Base-by-base conservation (phyloP, 805 yeast genomes). In the Candida qinlingensis region DNA sequence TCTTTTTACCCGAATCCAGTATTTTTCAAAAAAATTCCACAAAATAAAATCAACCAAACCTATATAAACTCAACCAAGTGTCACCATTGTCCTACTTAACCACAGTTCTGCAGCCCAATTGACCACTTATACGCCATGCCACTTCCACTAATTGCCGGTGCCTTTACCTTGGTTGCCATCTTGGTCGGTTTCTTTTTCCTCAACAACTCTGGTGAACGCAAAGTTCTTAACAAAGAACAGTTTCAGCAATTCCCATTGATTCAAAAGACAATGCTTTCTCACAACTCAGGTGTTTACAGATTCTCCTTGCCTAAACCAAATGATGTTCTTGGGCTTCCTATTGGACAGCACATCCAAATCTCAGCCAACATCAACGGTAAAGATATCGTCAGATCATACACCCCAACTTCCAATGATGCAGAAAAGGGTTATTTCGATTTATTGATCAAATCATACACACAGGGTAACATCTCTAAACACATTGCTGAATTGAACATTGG, bases 321-420 rank as follows among this genome's bases (percentile, higher is more conserved):
- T 45, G 90, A 87, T 63, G 73, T 81, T 41, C 76, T 92, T 53
- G 97, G 97, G 8, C 76, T 92, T 55, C 97, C 97, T 48, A 84
- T 88, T 61, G 98, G 98, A 46, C 97, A 92, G 71, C 97, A 92
- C 66, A 84, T 92, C 63, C 79, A 89, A 41, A 81, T 91, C 58
- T 79, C 80, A 25, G 92, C 95, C 19, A 72, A 67, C 39, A 83
- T 90, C 59, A 78, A 81, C 57, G 96, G 85, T 47, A 87, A 87
- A 69, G 91, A 85, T 59, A 74, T 88, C 45, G 80, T 85, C 45
- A 80, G 96, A 69, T 86, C 95, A 5, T 91, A 92, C 71, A 90
- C 97, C 6, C 97, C 97, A 45, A 83, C 88, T 55, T 83, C 96
- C 28, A 75, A 84, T 58, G 91, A 87, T 65, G 86, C 81, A 52